Conservation (phyloP, 2,329 filamentous ascomycete species). For the Colletotrichum musicola region DNA sequence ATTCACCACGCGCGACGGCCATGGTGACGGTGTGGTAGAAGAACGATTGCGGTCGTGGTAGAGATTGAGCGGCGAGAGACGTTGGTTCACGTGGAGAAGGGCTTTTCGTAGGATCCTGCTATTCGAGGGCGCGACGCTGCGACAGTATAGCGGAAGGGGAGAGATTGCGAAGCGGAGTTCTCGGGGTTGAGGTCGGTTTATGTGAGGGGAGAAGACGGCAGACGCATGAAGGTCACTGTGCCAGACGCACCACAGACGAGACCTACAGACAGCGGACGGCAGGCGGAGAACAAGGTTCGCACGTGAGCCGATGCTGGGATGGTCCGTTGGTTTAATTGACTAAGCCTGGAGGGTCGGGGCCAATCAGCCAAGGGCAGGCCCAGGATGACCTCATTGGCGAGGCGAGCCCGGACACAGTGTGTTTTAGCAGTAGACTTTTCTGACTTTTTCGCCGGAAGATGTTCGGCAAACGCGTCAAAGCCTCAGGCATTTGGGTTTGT, state of each 20-base stretch:
- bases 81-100: background rate
- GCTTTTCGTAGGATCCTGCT: conserved; percentile 1
- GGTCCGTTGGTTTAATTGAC: background rate
- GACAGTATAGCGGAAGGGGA: background rate
- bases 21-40: conserved; percentile 27
- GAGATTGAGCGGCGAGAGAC: background rate
- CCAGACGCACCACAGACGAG: conserved; percentile 1
- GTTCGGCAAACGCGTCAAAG: conserved; percentile 13
- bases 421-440: too few relatives aligned
- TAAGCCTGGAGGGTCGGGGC: conserved; percentile 1
- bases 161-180: background rate
- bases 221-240: conserved; percentile 31
- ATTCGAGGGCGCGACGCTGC: background rate
- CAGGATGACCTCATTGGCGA: conserved; percentile 29
- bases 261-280: background rate
- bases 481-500: too few relatives aligned
- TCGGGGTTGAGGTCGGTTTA: conserved; percentile 24
- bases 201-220: conserved; percentile 16
- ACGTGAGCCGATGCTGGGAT: conserved; percentile 33
- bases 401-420: background rate
- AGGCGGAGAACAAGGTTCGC: conserved; percentile 33
- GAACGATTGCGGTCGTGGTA: conserved; percentile 2
- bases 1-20: conserved; percentile 56
- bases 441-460: conserved; percentile 7
- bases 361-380: conserved; percentile 4